Evolutionary conservation across 495 filamentous ascomycete species (phyloP), one percentile per base, ranked within the genome.

Genomic region (Aspergillus cristatus): DNA sequence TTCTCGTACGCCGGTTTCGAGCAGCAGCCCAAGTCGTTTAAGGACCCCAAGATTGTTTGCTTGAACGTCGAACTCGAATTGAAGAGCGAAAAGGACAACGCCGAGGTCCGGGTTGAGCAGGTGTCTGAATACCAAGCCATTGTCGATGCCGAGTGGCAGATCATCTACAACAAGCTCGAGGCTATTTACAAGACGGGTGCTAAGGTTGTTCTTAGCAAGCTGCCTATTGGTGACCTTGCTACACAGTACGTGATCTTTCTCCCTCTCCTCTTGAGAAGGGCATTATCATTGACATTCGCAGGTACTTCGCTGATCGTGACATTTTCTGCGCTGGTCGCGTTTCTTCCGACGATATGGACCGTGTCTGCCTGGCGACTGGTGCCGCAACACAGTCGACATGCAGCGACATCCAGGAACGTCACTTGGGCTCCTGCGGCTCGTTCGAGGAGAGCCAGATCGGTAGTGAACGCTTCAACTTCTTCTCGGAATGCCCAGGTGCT

Each of bases 81-180:
- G 46, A 98, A 98, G 76, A 86, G 82, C 45, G 91, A 98, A 62
- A 98, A 96, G 70, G 91, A 98, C 68, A 98, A 98, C 51, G 91
- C 91, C 33, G 91, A 98, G 65, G 88, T 98, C 40, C 78, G 91
- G 45, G 88, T 98, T 32, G 91, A 96, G 65, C 91, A 97, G 55
- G 91, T 98, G 41, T 94, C 90, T 18, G 91, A 98, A 68, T 98
- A 98, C 70, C 91, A 98, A 67, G 91, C 91, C 34, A 94, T 98
- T 51, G 91, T 98, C 57, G 91, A 98, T 58, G 91, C 91, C 28
- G 91, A 98, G 63, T 98, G 91, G 91, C 85, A 94, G 66, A 98
- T 98, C 56, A 98, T 98, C 60, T 95, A 78, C 78, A 88, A 96
- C 73, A 98, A 98, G 74, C 79, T 97, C 50, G 90, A 98, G 65